Percentiles rank a stretch among this genome's conserved stretches.
phyloP scores from a whole-genome alignment of 331 rosid genomes.

The Ulmus americana region DNA sequence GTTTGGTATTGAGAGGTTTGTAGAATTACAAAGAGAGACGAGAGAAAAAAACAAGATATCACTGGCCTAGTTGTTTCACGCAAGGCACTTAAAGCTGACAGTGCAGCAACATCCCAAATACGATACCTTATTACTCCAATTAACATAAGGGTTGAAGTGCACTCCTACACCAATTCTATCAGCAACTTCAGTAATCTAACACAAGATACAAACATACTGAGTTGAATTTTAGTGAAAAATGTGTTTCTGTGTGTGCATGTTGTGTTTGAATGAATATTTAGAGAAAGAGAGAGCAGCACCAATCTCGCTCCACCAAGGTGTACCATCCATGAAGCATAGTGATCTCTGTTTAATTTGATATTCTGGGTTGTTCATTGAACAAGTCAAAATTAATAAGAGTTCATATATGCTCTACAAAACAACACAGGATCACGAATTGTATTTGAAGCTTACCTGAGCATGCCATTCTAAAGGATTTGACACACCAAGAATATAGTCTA shows the following conservation, averaged over 20 bases:
- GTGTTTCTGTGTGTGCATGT: background rate
- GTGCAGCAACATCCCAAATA: background rate
- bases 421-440: background rate
- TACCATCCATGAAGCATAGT: slow-evolving; percentile 78
- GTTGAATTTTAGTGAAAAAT: background rate
- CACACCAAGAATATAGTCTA: slow-evolving; percentile 82
- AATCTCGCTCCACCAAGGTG: slow-evolving; percentile 73
- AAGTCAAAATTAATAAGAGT: background rate
- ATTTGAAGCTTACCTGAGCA: slow-evolving; percentile 52
- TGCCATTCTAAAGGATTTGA: slow-evolving; percentile 83
- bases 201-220: slow-evolving; percentile 16
- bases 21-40: slow-evolving; percentile 1
- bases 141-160: slow-evolving; percentile 86
- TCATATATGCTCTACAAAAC: slow-evolving; percentile 3
- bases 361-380: slow-evolving; percentile 41
- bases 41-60: slow-evolving; percentile 1
- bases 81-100: background rate
- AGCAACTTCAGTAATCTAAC: slow-evolving; percentile 68
- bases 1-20: slow-evolving; percentile 12
- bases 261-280: background rate
- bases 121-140: slow-evolving; percentile 72
- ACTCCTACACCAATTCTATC: slow-evolving; percentile 82
- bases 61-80: background rate
- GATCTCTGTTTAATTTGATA: slow-evolving; percentile 69
- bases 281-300: slow-evolving; percentile 43